Percentiles rank a stretch among this genome's conserved stretches.
Evolutionary conservation across 2,329 filamentous ascomycete genomes (phyloP).

Genomic region (Colletotrichum limetticola): DNA sequence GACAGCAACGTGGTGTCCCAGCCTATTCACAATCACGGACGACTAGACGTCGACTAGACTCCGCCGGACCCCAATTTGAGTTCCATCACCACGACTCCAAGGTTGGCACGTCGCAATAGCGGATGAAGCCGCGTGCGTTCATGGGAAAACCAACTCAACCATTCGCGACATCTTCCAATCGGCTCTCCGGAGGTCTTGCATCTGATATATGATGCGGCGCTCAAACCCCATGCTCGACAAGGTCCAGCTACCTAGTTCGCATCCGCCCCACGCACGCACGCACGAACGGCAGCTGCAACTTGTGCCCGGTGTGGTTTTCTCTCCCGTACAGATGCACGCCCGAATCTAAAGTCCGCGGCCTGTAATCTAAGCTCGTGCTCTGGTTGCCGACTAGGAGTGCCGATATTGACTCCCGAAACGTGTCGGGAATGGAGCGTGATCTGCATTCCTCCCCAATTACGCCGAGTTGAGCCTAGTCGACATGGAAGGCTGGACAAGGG

Average conservation of each 20-base stretch:
- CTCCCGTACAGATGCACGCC: not conserved
- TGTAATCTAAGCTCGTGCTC: not conserved
- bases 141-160: not conserved
- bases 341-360: not conserved
- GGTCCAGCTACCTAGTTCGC: not conserved
- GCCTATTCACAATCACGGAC: not conserved
- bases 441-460: slow-evolving; percentile 10
- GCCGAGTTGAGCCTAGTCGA: not conserved
- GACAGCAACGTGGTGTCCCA: not conserved
- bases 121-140: not conserved
- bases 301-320: not conserved
- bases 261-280: not conserved
- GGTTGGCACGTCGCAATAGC: not conserved
- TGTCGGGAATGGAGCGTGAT: slow-evolving; percentile 1
- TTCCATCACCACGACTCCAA: not conserved
- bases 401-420: slow-evolving; percentile 12
- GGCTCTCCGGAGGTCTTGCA: not conserved
- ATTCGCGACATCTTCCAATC: not conserved
- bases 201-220: not conserved
- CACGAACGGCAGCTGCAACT: not conserved
- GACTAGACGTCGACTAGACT: not conserved
- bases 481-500: not conserved
- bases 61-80: not conserved
- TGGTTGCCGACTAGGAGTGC: slow-evolving; percentile 17
- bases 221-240: not conserved